Evolutionary conservation across 1,284 basidiomycete species (phyloP), one percentile per base, ranked within the genome.

Genomic region (Cerioporus squamosus): DNA sequence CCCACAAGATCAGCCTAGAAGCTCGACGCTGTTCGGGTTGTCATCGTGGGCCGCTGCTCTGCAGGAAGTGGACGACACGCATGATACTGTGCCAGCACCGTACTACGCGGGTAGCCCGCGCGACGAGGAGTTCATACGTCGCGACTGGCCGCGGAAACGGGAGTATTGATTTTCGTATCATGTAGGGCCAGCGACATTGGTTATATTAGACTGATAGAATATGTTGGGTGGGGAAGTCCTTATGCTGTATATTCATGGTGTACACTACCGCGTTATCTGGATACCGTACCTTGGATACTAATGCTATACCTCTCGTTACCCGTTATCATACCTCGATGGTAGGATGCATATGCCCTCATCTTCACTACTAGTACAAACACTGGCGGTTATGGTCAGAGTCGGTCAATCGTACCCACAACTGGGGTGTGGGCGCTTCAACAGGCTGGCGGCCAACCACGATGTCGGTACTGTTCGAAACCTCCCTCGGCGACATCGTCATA

Each of bases 391-490:
- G 14, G 17, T 29, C 26, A 5, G 26, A 29, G 26, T 29, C 26
- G 26, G 26, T 29, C 26, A 29, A 29, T 29, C 26, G 26, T n/a
- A n/a, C n/a, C n/a, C n/a, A n/a, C n/a, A n/a, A n/a, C n/a, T 29
- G 22, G 8, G 23, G 1, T 18, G 9, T 33, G 31, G 29, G 50
- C 53, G 58, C 51, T 44, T 50, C 22, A 12, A 22, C 33, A 5
- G 46, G 58, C 55, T 60, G 58, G 42, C 51, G 53, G 54, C 44
- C 59, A 40, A 61, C 62, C 55, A 52, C 59, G 51, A 98, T 98
- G 96, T 97, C 95, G 63, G 94, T 98, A 47, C 83, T 98, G 61
- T 85, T 98, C 64, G 96, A 98, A 81, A 98, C 96, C 6, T 97
- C 95, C 36, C 79, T 98, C 1, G 96, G 96, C 61, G 96, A 98